Evolutionary conservation across 1,284 basidiomycete species (phyloP), one percentile per base, ranked within the genome.

Genomic region (Trichosporon coremiiforme): DNA sequence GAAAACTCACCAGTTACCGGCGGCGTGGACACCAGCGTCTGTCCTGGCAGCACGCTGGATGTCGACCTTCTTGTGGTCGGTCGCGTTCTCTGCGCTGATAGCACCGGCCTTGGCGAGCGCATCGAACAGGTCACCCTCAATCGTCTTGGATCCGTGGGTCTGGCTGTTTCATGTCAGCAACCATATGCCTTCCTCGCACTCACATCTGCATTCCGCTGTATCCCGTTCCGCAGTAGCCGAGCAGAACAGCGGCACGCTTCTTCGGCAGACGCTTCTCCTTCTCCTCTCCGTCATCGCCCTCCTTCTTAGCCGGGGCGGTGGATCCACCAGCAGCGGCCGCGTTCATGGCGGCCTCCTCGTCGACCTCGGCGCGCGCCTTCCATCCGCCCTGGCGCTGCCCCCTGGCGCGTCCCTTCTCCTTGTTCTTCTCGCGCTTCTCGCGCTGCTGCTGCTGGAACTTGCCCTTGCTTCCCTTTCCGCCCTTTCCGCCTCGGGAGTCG

Each of bases 201-300:
- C 81, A 96, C 94, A 97, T 93, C 85, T 99, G 96, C 90, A 98
- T 96, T 31, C 96, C 96, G 76, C 88, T 91, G 82, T 91, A 98
- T 0, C 83, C 87, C 5, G 85, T 84, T 15, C 87, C 87, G 74
- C 85, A 87, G 71, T 81, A 83, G 8, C 87, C 87, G 36, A 88
- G 77, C 45, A 87, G 74, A 25, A 88, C 78, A 0, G 86, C 86
- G n/a, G 85, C 85, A 73, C 86, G 85, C 76, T 85, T 85, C 82
- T 88, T 88, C 13, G 86, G 86, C 67, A 87, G 75, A 41, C 84
- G 75, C 65, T 78, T 75, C 70, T 75, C 75, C 66, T 79, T 76
- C 13, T 70, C 71, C 67, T 79, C 73, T 22, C 50, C 74, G n/a
- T 55, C 69, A 22, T 68, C 68, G 13, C 47, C 72, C 33, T 62